Evolutionary conservation across 2,329 filamentous ascomycete genomes (phyloP).

Genomic region (Pseudocercospora musae): DNA sequence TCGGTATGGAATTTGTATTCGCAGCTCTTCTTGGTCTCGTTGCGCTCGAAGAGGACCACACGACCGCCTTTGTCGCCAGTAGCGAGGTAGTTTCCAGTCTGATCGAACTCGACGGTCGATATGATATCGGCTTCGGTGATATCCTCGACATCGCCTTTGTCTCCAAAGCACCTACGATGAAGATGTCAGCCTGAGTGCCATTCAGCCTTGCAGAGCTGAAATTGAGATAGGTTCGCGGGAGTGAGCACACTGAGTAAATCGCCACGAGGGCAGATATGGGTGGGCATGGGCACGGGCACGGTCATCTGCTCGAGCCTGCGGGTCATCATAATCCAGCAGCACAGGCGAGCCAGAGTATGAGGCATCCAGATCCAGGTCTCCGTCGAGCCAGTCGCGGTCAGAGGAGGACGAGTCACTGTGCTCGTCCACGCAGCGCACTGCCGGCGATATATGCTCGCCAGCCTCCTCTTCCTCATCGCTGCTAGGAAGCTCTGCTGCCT

Average conservation of each 20-base stretch:
- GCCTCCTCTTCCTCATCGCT: slow-evolving; percentile 5
- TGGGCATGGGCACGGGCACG: background rate
- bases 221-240: background rate
- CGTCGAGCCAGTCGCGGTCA: background rate
- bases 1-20: slow-evolving; percentile 99
- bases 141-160: slow-evolving; percentile 98
- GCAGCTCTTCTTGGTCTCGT: slow-evolving; percentile 99
- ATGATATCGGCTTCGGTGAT: slow-evolving; percentile 97
- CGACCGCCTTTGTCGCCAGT: slow-evolving; percentile 87
- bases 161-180: slow-evolving; percentile 82
- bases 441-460: slow-evolving; percentile 1
- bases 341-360: background rate
- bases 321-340: slow-evolving; percentile 12
- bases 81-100: slow-evolving; percentile 83
- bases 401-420: background rate
- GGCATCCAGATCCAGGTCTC: background rate
- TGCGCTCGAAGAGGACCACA: slow-evolving; percentile 84
- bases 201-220: background rate
- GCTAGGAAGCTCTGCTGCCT: background rate
- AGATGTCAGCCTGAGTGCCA: slow-evolving; percentile 24
- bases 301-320: slow-evolving; percentile 10
- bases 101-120: slow-evolving; percentile 86
- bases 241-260: slow-evolving; percentile 21
- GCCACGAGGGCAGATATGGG: slow-evolving; percentile 11
- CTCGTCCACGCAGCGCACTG: slow-evolving; percentile 2